These are phyloP conservation scores for Neofusicoccum parvum DNA, from an alignment of 2,329 filamentous ascomycete genomes.

Conservation along the genomic window DNA sequence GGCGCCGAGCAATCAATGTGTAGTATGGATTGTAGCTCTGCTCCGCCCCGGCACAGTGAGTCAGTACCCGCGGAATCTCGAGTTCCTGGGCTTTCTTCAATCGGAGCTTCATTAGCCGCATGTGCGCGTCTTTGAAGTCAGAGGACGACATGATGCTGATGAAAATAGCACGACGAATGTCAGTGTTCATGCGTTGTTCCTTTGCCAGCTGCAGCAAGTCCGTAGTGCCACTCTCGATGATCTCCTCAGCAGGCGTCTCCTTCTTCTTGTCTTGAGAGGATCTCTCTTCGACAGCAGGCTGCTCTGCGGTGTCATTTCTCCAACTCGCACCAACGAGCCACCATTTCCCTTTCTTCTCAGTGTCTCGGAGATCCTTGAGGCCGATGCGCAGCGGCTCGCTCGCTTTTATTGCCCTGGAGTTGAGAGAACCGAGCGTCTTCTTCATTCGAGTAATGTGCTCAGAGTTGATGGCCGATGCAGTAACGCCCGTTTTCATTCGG, in stretches of 20 bases:
- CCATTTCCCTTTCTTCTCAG: constrained; percentile 91
- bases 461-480: constrained; percentile 70
- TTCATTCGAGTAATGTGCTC: constrained; percentile 89
- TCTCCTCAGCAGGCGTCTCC: constrained; percentile 23
- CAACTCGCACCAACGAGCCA: constrained; percentile 98
- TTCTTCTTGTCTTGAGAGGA: constrained; percentile 28
- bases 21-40: constrained; percentile 91
- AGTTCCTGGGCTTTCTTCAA: constrained; percentile 84
- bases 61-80: constrained; percentile 83
- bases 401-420: constrained; percentile 67
- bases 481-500: constrained; percentile 74
- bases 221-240: constrained; percentile 44
- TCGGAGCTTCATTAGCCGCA: constrained; percentile 76
- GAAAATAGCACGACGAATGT: constrained; percentile 88
- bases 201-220: constrained; percentile 75
- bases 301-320: constrained; percentile 48
- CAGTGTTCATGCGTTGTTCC: constrained; percentile 83
- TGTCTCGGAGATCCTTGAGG: constrained; percentile 77
- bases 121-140: constrained; percentile 81
- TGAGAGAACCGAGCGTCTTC: constrained; percentile 80
- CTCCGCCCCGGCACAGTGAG: constrained; percentile 85
- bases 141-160: constrained; percentile 83
- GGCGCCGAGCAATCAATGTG: constrained; percentile 75
- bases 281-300: constrained; percentile 39
- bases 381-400: constrained; percentile 81